Evolutionary conservation across 129 eudicot genomes (phyloP).

Genomic region (Lonicera japonica): DNA sequence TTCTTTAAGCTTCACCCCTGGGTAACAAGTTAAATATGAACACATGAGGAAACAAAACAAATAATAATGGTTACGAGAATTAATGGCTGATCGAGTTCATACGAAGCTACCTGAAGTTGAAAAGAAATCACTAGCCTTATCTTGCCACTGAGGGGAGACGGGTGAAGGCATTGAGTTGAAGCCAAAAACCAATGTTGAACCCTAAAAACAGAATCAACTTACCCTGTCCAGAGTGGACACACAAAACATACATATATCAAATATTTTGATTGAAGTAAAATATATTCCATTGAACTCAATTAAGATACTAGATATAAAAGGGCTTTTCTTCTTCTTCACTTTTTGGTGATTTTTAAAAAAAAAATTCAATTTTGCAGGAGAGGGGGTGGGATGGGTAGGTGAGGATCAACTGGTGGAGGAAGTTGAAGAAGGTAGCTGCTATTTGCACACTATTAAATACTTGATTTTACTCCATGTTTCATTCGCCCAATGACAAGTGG

Average conservation of each 20-base stretch:
- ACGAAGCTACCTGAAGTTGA: slow-evolving; percentile 71
- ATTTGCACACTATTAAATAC: no score
- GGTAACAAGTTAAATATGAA: neutral
- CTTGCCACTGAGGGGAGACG: slow-evolving; percentile 95
- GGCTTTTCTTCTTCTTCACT: neutral
- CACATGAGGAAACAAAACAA: neutral
- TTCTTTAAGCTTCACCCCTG: slow-evolving; percentile 89
- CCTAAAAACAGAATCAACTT: neutral
- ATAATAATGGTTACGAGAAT: neutral
- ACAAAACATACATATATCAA: neutral
- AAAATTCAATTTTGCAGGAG: no score
- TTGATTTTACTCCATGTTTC: no score
- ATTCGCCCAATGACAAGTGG: no score
- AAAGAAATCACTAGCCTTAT: slow-evolving; percentile 84
- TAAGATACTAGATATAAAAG: no score
- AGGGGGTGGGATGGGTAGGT: no score
- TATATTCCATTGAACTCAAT: no score
- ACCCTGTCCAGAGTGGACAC: slow-evolving; percentile 7
- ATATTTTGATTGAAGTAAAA: no score
- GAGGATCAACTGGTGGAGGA: no score
- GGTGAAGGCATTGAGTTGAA: slow-evolving; percentile 62
- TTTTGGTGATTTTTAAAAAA: neutral
- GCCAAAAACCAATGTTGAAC: slow-evolving; percentile 11
- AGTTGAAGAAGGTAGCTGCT: no score
- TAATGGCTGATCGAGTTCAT: neutral